A percentile compares a stretch with the other conserved stretches of the same genome.
Conservation (phyloP, 495 filamentous ascomycete species). For the Pyrenopolyporus hunteri region DNA sequence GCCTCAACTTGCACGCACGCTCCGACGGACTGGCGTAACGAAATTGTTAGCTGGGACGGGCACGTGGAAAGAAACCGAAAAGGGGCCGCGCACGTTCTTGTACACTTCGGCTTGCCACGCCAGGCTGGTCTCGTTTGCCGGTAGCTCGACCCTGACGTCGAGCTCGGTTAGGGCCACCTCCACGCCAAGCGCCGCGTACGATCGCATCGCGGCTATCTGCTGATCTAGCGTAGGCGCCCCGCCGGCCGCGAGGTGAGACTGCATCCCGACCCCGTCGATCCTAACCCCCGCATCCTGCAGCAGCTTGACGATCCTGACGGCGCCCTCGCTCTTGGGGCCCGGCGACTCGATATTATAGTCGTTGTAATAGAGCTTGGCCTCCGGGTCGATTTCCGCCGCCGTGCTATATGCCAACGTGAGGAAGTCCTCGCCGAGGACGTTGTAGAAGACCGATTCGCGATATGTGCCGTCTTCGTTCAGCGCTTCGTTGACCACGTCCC, state of each 20-base stretch:
- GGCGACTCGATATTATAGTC: slow-evolving; percentile 70
- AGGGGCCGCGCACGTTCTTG: slow-evolving; percentile 36
- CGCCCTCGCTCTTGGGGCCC: slow-evolving; percentile 55
- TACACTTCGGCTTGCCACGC: slow-evolving; percentile 66
- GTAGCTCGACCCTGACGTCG: slow-evolving; percentile 54
- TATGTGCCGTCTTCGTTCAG: slow-evolving; percentile 70
- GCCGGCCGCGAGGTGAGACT: slow-evolving; percentile 67
- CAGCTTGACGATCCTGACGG: slow-evolving; percentile 58
- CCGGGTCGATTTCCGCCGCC: slow-evolving; percentile 60
- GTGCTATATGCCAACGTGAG: slow-evolving; percentile 62
- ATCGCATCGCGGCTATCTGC: slow-evolving; percentile 56
- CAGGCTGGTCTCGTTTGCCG: slow-evolving; percentile 48
- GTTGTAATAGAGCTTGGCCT: slow-evolving; percentile 71
- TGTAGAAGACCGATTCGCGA: slow-evolving; percentile 62
- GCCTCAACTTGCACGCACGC: slow-evolving; percentile 63
- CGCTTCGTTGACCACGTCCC: slow-evolving; percentile 75
- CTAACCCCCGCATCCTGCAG: slow-evolving; percentile 58
- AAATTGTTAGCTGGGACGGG: neutral
- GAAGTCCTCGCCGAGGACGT: slow-evolving; percentile 63
- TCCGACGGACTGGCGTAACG: neutral
- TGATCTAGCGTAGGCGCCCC: slow-evolving; percentile 54
- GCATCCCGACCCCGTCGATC: slow-evolving; percentile 71
- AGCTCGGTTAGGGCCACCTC: slow-evolving; percentile 70
- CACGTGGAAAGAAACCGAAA: neutral
- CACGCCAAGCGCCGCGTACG: slow-evolving; percentile 56